Evolutionary conservation across 805 yeast genomes (phyloP).

Genomic region (Spathaspora boniae): DNA sequence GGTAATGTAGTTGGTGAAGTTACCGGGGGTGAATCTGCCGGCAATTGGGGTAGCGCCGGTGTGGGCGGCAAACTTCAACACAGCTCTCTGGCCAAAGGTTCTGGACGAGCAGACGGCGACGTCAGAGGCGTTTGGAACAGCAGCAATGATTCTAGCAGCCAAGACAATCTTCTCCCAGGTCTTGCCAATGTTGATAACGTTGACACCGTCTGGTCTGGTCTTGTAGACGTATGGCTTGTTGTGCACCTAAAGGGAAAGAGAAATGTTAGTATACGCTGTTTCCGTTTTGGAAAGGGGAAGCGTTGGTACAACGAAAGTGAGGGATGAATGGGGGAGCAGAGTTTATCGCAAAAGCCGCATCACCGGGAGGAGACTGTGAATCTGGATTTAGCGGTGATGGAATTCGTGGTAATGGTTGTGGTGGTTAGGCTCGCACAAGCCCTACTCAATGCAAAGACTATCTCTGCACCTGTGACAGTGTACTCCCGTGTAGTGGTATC

Average conservation of each 20-base stretch:
- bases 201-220: conserved; percentile 99
- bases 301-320: no score
- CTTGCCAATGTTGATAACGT: conserved; percentile 96
- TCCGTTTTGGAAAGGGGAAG: background rate
- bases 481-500: conserved; percentile 1
- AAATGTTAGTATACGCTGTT: conserved; percentile 18
- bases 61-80: conserved; percentile 98
- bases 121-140: conserved; percentile 97
- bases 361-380: background rate
- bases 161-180: conserved; percentile 99
- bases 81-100: conserved; percentile 99
- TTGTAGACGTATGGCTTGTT: conserved; percentile 95
- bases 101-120: conserved; percentile 99
- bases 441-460: no score
- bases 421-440: no score
- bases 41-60: conserved; percentile 99
- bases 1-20: conserved; percentile 99
- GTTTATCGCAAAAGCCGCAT: background rate
- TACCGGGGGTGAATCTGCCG: conserved; percentile 99
- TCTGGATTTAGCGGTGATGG: background rate
- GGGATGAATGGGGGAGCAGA: no score
- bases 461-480: no score
- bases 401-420: no score
- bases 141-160: conserved; percentile 99
- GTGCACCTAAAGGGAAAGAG: conserved; percentile 62